Conservation (phyloP, 1,139 yeast genomes). For the Lodderomyces elongisporus region DNA sequence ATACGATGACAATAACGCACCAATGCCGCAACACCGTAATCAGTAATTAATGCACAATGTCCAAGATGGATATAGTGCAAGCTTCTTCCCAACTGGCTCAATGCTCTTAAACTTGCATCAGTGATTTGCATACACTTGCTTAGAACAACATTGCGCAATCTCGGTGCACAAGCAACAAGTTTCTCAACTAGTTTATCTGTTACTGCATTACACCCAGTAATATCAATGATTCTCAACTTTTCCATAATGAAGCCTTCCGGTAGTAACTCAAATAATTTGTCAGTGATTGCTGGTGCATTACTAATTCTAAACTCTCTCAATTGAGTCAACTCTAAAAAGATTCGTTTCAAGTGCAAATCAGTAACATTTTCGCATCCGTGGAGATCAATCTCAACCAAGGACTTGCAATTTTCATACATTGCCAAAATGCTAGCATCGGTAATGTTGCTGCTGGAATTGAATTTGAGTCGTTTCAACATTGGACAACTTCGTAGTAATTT, state of each 20-base stretch:
- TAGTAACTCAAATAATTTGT: constrained; percentile 48
- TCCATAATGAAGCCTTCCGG: constrained; percentile 41
- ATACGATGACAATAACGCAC: constrained; percentile 79
- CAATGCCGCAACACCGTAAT: constrained; percentile 72
- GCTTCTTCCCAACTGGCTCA: constrained; percentile 71
- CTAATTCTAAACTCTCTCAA: constrained; percentile 82
- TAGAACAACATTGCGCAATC: constrained; percentile 78
- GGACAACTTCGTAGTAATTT: constrained; percentile 61
- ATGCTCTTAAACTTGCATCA: constrained; percentile 70
- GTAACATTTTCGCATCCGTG: constrained; percentile 77
- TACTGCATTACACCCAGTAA: constrained; percentile 78
- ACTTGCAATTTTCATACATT: constrained; percentile 66
- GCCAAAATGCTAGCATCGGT: constrained; percentile 63
- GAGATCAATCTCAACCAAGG: constrained; percentile 84
- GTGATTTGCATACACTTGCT: constrained; percentile 88
- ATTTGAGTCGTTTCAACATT: constrained; percentile 74
- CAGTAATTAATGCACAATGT: constrained; percentile 88
- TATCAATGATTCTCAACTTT: constrained; percentile 70
- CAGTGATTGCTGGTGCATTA: constrained; percentile 66
- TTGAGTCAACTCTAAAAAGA: constrained; percentile 63
- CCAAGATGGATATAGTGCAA: constrained; percentile 90
- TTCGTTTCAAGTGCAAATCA: constrained; percentile 53
- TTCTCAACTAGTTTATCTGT: constrained; percentile 76
- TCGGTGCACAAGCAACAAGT: constrained; percentile 73
- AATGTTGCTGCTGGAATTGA: constrained; percentile 66